Conservation (phyloP, 306 rosid genomes). For the Vigna hirtella region DNA sequence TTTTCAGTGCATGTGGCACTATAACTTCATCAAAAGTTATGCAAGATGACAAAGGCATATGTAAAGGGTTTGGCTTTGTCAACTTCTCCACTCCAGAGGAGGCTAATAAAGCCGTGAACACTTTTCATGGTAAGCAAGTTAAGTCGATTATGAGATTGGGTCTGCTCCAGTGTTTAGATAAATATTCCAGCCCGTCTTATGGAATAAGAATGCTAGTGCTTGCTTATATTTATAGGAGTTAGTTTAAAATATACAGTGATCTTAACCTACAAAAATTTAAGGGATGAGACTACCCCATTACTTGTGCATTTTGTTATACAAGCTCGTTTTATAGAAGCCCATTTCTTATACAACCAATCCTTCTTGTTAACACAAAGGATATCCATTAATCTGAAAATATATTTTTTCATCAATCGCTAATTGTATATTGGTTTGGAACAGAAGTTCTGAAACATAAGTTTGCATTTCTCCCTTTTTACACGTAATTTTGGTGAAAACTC, state of each 20-base stretch:
- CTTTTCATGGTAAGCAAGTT: conserved; percentile 75
- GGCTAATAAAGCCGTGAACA: conserved; percentile 83
- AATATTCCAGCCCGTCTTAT: conserved; percentile 5
- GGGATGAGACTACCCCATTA: neutral
- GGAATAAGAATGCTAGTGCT: conserved; percentile 38
- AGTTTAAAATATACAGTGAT: conserved; percentile 1
- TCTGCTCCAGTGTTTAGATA: conserved; percentile 5
- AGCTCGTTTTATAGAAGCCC: conserved; percentile 18
- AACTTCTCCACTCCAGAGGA: conserved; percentile 89
- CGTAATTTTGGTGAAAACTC: neutral
- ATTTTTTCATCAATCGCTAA: neutral
- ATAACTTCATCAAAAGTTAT: conserved; percentile 87
- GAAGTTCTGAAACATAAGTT: conserved; percentile 24
- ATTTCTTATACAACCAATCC: conserved; percentile 8
- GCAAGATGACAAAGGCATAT: conserved; percentile 78
- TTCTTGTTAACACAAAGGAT: neutral
- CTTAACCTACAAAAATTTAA: conserved; percentile 27
- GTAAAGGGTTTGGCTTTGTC: conserved; percentile 92
- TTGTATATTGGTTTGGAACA: conserved; percentile 22
- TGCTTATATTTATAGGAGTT: conserved; percentile 32
- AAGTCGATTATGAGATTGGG: conserved; percentile 11
- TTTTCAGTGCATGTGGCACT: conserved; percentile 74
- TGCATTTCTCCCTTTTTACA: conserved; percentile 15
- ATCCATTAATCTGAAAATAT: conserved; percentile 29
- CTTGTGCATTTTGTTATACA: neutral